Evolutionary conservation across 805 yeast species (phyloP), one percentile per base, ranked within the genome.

Genomic region (Yueomyces sinensis): DNA sequence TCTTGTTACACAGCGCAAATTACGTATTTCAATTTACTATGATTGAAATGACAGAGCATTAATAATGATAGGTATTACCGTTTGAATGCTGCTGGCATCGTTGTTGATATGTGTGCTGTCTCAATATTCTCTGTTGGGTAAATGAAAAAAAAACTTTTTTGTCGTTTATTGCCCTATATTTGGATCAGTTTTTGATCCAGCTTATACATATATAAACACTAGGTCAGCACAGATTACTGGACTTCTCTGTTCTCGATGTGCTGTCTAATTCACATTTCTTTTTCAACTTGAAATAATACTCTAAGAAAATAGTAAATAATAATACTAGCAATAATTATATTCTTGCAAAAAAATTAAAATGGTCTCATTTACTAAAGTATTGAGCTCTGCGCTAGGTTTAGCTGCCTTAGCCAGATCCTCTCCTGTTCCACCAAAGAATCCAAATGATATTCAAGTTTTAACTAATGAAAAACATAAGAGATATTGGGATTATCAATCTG

Each of bases 401-500:
- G 24, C 24, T 22, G 7, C 24, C 24, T 14, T 32, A 9, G 33
- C 31, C 5, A 17, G n/a, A 11, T 33, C 45, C 7, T 17, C 30
- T 5, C 45, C 49, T 13, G 38, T 47, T 16, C 49, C 52, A 17
- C 34, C 44, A 31, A 43, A 43, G 30, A 33, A 32, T 29, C 33
- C 39, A 2, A 20, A 33, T 30, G 36, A 39, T 28, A 18, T 45
- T 7, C 52, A 47, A 29, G 43, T 46, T 17, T 24, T 44, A 20
- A 41, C 41, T 34, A 39, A 38, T 16, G 35, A 40, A 19, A 42
- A 43, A 29, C 35, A 43, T 22, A 49, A 47, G 32, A 35, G 54
- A 32, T 50, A 30, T 35, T 48, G 41, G 34, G 49, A 50, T 34
- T 48, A 48, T 33, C 44, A 38, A 29, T 4, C 32, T 9, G 23